Evolutionary conservation across 441 rosid genomes (phyloP).

Genomic region (Mallotus repandus): DNA sequence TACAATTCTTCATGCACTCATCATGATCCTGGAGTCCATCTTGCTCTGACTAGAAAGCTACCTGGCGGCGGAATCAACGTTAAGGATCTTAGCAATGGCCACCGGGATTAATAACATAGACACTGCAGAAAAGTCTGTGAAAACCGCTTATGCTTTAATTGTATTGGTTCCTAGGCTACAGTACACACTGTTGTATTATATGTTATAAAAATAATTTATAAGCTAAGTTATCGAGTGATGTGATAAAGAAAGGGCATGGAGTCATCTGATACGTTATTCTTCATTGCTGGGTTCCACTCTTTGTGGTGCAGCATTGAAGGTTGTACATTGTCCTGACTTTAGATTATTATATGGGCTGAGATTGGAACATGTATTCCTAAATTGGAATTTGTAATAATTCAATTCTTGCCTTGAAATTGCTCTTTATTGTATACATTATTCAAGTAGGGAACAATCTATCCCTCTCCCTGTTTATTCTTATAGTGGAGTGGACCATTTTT

Average conservation of each 20-base stretch:
- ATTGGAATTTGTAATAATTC: conserved; percentile 13
- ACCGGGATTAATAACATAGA: conserved; percentile 22
- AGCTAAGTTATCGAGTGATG: conserved; percentile 15
- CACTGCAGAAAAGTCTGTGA: too few relatives aligned
- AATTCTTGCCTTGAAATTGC: background rate
- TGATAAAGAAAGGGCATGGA: conserved; percentile 23
- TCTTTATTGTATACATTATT: background rate
- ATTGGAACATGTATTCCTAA: background rate
- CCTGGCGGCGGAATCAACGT: conserved; percentile 34
- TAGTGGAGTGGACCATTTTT: background rate
- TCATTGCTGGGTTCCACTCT: conserved; percentile 25
- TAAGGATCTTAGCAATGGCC: conserved; percentile 44
- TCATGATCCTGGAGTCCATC: conserved; percentile 80
- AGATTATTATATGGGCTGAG: background rate
- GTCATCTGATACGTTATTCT: conserved; percentile 29
- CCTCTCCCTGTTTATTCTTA: too few relatives aligned
- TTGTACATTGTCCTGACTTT: conserved; percentile 7
- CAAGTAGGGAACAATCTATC: background rate
- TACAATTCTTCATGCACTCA: conserved; percentile 52
- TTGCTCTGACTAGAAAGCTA: conserved; percentile 46
- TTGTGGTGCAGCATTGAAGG: conserved; percentile 24
- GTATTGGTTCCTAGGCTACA: background rate
- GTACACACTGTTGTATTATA: background rate
- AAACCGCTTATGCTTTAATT: too few relatives aligned
- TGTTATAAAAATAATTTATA: conserved; percentile 26